Conservation (phyloP, 2,329 filamentous ascomycete genomes). For the Xylaria sp. region DNA sequence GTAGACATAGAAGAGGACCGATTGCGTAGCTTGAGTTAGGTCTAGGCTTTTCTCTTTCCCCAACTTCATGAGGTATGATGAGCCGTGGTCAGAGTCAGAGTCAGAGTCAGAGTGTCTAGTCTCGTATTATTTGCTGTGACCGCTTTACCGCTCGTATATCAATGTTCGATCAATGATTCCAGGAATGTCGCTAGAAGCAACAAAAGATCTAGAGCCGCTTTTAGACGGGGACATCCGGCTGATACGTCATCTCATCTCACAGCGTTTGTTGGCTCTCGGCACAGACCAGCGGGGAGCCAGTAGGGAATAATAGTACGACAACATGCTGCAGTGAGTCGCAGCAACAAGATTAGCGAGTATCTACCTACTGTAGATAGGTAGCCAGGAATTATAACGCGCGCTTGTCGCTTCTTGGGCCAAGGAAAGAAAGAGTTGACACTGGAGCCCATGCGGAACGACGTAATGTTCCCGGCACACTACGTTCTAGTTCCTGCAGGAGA, state of each 20-base stretch:
- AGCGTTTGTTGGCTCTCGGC: neutral
- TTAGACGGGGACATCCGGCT: neutral
- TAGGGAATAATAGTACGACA: neutral
- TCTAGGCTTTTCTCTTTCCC: too few relatives aligned
- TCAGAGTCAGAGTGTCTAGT: neutral
- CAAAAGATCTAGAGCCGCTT: neutral
- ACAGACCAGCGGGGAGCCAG: too few relatives aligned
- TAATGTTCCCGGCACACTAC: neutral
- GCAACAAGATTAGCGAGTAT: neutral
- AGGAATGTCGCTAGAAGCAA: neutral
- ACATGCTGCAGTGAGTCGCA: neutral
- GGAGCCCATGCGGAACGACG: neutral
- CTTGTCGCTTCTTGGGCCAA: neutral
- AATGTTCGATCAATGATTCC: too few relatives aligned
- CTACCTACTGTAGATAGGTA: too few relatives aligned
- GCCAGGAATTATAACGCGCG: neutral
- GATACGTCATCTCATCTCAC: slow-evolving; percentile 27
- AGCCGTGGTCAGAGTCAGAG: too few relatives aligned
- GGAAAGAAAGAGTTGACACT: neutral
- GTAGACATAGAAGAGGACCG: neutral
- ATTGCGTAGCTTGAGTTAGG: too few relatives aligned
- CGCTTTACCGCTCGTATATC: too few relatives aligned
- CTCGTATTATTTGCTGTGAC: too few relatives aligned
- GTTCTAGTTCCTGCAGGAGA: neutral
- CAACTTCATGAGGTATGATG: neutral